phyloP scores from a whole-genome alignment of 495 filamentous ascomycete genomes.

The Penicillium daleae region DNA sequence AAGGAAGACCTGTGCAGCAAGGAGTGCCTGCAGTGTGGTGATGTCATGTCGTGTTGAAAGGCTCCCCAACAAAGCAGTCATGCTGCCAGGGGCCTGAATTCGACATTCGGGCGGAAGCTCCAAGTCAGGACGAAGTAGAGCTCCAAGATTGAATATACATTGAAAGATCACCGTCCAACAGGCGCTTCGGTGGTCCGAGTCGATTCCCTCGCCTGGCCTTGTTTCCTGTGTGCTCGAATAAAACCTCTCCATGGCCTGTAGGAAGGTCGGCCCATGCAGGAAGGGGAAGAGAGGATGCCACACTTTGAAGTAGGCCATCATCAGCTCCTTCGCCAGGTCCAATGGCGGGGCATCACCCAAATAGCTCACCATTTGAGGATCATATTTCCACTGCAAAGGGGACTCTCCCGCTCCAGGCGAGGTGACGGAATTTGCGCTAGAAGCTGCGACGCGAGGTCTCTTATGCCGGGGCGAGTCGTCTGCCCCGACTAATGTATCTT shows the following conservation, averaged over 20 bases:
- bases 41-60: slow-evolving; percentile 42
- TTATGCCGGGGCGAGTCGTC: slow-evolving; percentile 32
- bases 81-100: slow-evolving; percentile 35
- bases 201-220: not conserved
- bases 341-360: slow-evolving; percentile 39
- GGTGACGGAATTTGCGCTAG: slow-evolving; percentile 16
- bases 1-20: slow-evolving; percentile 43
- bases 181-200: slow-evolving; percentile 28
- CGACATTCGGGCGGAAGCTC: slow-evolving; percentile 30
- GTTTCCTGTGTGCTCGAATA: slow-evolving; percentile 32
- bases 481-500: slow-evolving; percentile 44
- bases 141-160: slow-evolving; percentile 44
- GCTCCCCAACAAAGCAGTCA: slow-evolving; percentile 33
- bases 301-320: slow-evolving; percentile 49
- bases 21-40: slow-evolving; percentile 42
- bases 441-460: slow-evolving; percentile 23
- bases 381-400: slow-evolving; percentile 38
- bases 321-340: slow-evolving; percentile 35
- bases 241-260: slow-evolving; percentile 49
- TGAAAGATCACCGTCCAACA: slow-evolving; percentile 48
- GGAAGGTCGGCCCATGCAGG: slow-evolving; percentile 53
- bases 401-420: slow-evolving; percentile 16
- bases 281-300: slow-evolving; percentile 57
- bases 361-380: slow-evolving; percentile 29
- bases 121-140: slow-evolving; percentile 33